Evolutionary conservation across 495 filamentous ascomycete species (phyloP).

Genomic region (Tuber aestivum): DNA sequence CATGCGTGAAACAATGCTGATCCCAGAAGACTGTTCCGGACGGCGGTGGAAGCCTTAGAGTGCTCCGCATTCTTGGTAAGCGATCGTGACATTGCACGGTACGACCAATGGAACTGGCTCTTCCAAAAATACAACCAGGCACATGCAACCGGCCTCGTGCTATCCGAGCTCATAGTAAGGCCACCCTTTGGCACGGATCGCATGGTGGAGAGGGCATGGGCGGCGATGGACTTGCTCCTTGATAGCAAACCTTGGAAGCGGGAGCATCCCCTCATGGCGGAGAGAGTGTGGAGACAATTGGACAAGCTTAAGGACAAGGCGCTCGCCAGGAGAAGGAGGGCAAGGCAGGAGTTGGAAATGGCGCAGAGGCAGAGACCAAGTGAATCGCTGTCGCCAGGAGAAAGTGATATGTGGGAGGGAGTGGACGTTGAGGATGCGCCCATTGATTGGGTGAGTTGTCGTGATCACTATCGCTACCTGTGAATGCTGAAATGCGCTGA

Average conservation of each 20-base stretch:
- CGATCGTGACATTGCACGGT: conserved; percentile 57
- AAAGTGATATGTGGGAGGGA: not conserved
- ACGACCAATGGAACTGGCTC: conserved; percentile 59
- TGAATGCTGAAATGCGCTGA: conserved; percentile 10
- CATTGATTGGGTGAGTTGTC: conserved; percentile 31
- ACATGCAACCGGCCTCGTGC: conserved; percentile 69
- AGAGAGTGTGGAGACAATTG: conserved; percentile 64
- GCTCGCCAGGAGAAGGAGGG: conserved; percentile 50
- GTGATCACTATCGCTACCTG: not conserved
- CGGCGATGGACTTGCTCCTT: conserved; percentile 60
- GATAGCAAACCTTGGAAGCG: conserved; percentile 49
- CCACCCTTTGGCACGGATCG: conserved; percentile 51
- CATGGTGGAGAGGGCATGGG: conserved; percentile 75
- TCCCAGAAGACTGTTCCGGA: conserved; percentile 62
- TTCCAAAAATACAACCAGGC: conserved; percentile 76
- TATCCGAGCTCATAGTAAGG: conserved; percentile 74
- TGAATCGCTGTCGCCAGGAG: not conserved
- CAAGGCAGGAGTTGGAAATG: conserved; percentile 37
- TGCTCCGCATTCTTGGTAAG: conserved; percentile 59
- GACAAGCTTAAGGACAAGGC: conserved; percentile 67
- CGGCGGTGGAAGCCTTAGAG: conserved; percentile 70
- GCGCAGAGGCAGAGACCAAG: not conserved
- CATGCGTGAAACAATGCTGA: conserved; percentile 47
- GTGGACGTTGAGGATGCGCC: conserved; percentile 23
- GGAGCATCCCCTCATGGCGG: conserved; percentile 49